Evolutionary conservation across 2,329 filamentous ascomycete genomes (phyloP).

Genomic region (Colletotrichum lentis): DNA sequence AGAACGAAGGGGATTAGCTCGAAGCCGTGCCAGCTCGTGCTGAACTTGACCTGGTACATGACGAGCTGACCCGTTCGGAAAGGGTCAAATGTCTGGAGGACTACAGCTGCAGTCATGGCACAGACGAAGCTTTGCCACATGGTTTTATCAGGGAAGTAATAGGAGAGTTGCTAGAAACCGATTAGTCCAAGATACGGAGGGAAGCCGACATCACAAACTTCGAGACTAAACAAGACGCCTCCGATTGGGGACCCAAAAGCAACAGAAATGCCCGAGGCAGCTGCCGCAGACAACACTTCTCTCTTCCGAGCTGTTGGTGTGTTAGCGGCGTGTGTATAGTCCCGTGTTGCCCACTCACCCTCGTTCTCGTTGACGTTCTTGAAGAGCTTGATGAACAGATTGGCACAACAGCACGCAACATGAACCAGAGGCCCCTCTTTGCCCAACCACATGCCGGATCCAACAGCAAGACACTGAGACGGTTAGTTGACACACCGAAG

Average conservation of each 20-base stretch:
- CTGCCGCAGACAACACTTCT: constrained; percentile 90
- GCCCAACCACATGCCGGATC: constrained; percentile 94
- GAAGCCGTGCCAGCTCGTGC: constrained; percentile 90
- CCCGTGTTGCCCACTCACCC: constrained; percentile 57
- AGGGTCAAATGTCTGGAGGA: constrained; percentile 90
- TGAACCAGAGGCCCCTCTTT: constrained; percentile 97
- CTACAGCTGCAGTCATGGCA: constrained; percentile 97
- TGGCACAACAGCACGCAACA: constrained; percentile 95
- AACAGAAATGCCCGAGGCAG: constrained; percentile 90
- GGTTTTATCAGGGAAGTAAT: constrained; percentile 98
- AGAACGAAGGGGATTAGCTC: constrained; percentile 88
- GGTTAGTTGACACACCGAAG: constrained; percentile 41
- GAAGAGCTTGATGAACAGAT: constrained; percentile 91
- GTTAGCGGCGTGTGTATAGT: neutral
- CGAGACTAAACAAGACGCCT: constrained; percentile 93
- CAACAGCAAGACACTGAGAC: constrained; percentile 82
- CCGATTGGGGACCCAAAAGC: constrained; percentile 95
- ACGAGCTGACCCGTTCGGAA: constrained; percentile 96
- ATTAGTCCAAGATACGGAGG: constrained; percentile 22
- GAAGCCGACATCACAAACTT: constrained; percentile 58
- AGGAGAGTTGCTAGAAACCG: constrained; percentile 79
- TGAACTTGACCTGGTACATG: constrained; percentile 94
- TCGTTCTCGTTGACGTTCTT: constrained; percentile 84
- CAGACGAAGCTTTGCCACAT: constrained; percentile 99
- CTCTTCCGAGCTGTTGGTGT: constrained; percentile 77